phyloP scores from a whole-genome alignment of 2,329 filamentous ascomycete genomes.

The Botrytis galanthina region DNA sequence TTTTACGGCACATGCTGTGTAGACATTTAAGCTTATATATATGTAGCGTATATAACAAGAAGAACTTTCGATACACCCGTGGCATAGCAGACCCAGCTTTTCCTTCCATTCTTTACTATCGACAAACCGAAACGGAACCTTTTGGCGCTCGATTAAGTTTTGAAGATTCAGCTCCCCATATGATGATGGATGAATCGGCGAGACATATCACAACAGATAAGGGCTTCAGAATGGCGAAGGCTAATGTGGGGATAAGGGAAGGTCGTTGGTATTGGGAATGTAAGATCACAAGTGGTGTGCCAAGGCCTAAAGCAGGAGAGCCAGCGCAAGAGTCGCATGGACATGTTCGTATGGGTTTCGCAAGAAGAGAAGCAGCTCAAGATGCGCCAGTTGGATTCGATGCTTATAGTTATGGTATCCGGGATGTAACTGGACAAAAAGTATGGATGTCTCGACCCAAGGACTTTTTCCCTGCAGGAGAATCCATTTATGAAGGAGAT shows the following conservation, averaged over 20 bases:
- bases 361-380: constrained; percentile 73
- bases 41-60: constrained; percentile 60
- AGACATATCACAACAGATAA: constrained; percentile 84
- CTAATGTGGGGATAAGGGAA: constrained; percentile 86
- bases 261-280: constrained; percentile 94
- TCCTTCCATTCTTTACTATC: constrained; percentile 82
- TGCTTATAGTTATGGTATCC: constrained; percentile 89
- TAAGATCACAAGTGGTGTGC: constrained; percentile 76
- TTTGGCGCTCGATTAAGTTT: constrained; percentile 85
- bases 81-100: constrained; percentile 89
- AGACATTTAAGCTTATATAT: constrained; percentile 22
- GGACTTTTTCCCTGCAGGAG: constrained; percentile 76
- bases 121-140: constrained; percentile 81
- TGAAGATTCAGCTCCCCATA: constrained; percentile 83
- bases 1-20: constrained; percentile 21
- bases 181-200: constrained; percentile 76
- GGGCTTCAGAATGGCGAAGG: constrained; percentile 86
- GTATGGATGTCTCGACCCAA: constrained; percentile 93
- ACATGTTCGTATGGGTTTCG: constrained; percentile 84
- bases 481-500: constrained; percentile 83
- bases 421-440: constrained; percentile 86
- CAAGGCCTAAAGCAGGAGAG: constrained; percentile 39
- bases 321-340: constrained; percentile 38
- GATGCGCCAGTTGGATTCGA: constrained; percentile 85
- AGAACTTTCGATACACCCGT: constrained; percentile 82